phyloP scores from a whole-genome alignment of 2,329 filamentous ascomycete genomes.

The Periconia sp. region DNA sequence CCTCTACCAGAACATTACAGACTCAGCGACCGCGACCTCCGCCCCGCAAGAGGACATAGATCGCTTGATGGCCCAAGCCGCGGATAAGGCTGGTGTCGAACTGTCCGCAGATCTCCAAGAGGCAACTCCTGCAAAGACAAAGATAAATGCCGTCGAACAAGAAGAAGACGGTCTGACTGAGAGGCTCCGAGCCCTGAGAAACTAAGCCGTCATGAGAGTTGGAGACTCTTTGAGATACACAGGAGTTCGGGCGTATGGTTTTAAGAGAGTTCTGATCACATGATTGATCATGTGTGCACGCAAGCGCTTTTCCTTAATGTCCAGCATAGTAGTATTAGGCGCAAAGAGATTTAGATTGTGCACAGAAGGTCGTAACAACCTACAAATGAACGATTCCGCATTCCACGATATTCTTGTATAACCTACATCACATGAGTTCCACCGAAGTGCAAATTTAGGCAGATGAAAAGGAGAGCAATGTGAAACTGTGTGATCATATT shows the following conservation, averaged over 20 bases:
- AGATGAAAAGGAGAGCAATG: too few species aligned
- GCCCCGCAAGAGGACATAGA: conserved; percentile 86
- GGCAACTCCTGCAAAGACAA: conserved; percentile 61
- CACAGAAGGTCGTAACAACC: too few species aligned
- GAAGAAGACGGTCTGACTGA: conserved; percentile 76
- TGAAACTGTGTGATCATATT: too few species aligned
- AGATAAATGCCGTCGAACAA: conserved; percentile 74
- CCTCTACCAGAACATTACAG: conserved; percentile 87
- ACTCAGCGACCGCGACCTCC: conserved; percentile 74
- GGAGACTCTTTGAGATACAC: neutral
- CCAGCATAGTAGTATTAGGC: too few species aligned
- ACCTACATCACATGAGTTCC: too few species aligned
- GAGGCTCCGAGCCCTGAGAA: conserved; percentile 61
- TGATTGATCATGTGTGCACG: too few species aligned
- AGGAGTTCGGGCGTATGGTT: conserved; percentile 6
- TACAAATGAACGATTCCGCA: too few species aligned
- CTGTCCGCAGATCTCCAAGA: conserved; percentile 74
- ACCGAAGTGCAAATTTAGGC: too few species aligned
- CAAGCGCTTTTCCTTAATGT: too few species aligned
- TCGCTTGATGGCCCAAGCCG: conserved; percentile 81
- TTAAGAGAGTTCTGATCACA: too few species aligned
- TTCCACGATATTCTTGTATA: too few species aligned
- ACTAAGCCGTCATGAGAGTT: conserved; percentile 26
- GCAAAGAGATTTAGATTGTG: too few species aligned
- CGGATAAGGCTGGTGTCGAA: conserved; percentile 87